phyloP scores from a whole-genome alignment of 2,329 filamentous ascomycete genomes.

The Hypomyces perniciosus region DNA sequence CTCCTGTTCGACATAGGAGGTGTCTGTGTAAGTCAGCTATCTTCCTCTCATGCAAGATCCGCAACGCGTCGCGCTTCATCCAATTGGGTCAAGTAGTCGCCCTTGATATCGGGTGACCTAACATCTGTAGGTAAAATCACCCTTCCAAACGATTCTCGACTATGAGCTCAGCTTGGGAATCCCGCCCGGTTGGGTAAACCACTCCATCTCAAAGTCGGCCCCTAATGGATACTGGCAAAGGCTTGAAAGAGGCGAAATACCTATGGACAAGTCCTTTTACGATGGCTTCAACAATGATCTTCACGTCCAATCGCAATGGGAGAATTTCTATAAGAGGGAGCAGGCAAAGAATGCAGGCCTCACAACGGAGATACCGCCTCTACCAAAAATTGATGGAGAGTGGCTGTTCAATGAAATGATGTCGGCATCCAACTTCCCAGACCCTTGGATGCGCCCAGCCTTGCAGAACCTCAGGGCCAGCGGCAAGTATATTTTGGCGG shows the following conservation, averaged over 20 bases:
- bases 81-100: neutral
- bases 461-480: slow-evolving; percentile 61
- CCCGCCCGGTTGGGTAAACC: slow-evolving; percentile 85
- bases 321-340: slow-evolving; percentile 50
- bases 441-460: slow-evolving; percentile 86
- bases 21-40: slow-evolving; percentile 72
- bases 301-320: slow-evolving; percentile 61
- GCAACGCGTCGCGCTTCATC: neutral
- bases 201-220: slow-evolving; percentile 72
- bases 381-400: slow-evolving; percentile 71
- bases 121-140: slow-evolving; percentile 66
- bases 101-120: slow-evolving; percentile 3
- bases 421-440: slow-evolving; percentile 59
- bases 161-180: slow-evolving; percentile 75
- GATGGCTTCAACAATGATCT: slow-evolving; percentile 69
- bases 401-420: slow-evolving; percentile 91
- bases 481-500: slow-evolving; percentile 66
- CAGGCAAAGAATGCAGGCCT: slow-evolving; percentile 36
- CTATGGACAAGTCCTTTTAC: slow-evolving; percentile 71
- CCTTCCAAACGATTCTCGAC: slow-evolving; percentile 87
- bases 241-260: slow-evolving; percentile 77
- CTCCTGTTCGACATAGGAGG: slow-evolving; percentile 94
- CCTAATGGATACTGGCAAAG: slow-evolving; percentile 82
- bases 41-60: neutral
- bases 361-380: slow-evolving; percentile 44